phyloP scores from a whole-genome alignment of 768 basidiomycete species.

The Coprinopsis strossmayeri region DNA sequence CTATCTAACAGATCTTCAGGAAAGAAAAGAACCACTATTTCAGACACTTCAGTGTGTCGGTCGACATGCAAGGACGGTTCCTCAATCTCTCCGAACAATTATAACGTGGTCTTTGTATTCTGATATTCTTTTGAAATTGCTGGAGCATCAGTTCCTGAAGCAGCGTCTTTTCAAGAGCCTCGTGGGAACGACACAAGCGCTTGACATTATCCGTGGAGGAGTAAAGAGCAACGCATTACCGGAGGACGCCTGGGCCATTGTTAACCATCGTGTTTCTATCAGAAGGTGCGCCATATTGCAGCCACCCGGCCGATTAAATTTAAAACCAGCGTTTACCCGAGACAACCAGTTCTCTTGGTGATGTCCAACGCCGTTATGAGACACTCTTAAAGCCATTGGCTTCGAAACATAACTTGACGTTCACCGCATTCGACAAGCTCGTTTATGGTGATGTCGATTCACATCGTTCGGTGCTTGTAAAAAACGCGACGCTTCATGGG shows the following conservation, averaged over 20 bases:
- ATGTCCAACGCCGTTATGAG: slow-evolving; percentile 37
- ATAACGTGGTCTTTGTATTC: neutral
- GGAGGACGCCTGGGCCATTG: slow-evolving; percentile 58
- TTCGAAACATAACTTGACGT: slow-evolving; percentile 46
- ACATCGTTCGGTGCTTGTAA: slow-evolving; percentile 42
- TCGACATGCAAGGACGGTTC: neutral
- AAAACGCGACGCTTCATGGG: slow-evolving; percentile 40
- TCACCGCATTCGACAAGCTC: slow-evolving; percentile 45
- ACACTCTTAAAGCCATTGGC: slow-evolving; percentile 41
- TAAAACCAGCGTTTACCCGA: too few species aligned
- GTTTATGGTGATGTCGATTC: slow-evolving; percentile 26
- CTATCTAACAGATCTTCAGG: neutral
- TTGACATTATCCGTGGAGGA: slow-evolving; percentile 62
- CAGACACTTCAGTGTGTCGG: neutral
- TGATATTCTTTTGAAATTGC: neutral
- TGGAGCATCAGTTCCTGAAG: neutral
- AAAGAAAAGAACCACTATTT: neutral
- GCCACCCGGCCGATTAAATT: too few species aligned
- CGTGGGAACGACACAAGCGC: slow-evolving; percentile 69
- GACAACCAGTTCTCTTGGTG: slow-evolving; percentile 37
- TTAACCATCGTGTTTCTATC: slow-evolving; percentile 68
- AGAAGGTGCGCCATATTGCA: slow-evolving; percentile 34
- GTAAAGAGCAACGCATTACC: slow-evolving; percentile 78
- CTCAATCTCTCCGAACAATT: neutral
- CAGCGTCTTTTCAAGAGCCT: slow-evolving; percentile 31